Percentiles rank a stretch among this genome's conserved stretches.
Conservation (phyloP, 768 basidiomycete species). For the Tulasnella sp. region DNA sequence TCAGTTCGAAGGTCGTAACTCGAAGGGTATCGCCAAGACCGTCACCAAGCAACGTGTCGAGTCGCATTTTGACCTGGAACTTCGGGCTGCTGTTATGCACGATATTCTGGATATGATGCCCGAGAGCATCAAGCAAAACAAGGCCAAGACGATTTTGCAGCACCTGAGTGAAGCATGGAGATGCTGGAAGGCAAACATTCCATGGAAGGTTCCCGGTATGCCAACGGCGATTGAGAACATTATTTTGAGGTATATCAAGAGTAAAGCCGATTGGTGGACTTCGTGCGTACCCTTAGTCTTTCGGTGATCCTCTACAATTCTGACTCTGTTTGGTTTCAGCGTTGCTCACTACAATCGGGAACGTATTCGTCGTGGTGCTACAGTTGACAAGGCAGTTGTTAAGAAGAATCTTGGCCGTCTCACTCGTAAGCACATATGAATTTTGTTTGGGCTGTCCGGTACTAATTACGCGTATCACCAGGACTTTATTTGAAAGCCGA, state of each 20-base stretch:
- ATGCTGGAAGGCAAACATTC: constrained; percentile 95
- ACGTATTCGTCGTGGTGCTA: constrained; percentile 91
- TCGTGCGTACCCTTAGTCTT: constrained; percentile 39
- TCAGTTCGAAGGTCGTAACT: constrained; percentile 97
- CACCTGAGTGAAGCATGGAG: constrained; percentile 98
- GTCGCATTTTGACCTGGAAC: constrained; percentile 93
- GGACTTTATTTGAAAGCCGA: constrained; percentile 95
- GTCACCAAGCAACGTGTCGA: constrained; percentile 99
- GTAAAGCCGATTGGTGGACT: constrained; percentile 99
- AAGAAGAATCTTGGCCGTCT: constrained; percentile 98
- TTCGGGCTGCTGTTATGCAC: constrained; percentile 98
- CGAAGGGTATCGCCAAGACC: constrained; percentile 91
- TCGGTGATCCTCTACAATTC: neutral
- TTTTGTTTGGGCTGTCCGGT: neutral
- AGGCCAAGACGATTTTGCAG: constrained; percentile 98
- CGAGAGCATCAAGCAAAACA: constrained; percentile 97
- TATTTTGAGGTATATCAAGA: constrained; percentile 96
- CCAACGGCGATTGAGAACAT: constrained; percentile 99
- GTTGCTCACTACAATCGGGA: constrained; percentile 98
- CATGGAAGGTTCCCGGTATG: constrained; percentile 99
- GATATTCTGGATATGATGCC: constrained; percentile 99
- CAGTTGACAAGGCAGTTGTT: constrained; percentile 95
- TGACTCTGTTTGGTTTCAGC: constrained; percentile 25
- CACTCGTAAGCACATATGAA: constrained; percentile 46
- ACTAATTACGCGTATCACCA: constrained; percentile 23